Evolutionary conservation across 108 stramenopile species (phyloP).

Genomic region (Aurantiochytrium sp.): DNA sequence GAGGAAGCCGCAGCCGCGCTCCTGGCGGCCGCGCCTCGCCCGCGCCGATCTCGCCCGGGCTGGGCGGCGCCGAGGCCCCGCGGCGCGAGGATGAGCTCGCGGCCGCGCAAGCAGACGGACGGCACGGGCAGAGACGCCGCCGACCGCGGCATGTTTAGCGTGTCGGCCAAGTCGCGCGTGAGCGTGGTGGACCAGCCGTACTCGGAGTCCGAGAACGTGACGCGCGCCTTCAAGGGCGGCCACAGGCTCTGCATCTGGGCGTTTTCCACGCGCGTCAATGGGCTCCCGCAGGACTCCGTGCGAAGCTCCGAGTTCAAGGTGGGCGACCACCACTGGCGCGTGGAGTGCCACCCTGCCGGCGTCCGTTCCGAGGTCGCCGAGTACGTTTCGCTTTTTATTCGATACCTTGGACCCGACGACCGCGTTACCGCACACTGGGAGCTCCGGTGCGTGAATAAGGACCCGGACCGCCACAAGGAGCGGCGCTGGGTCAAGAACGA

Average conservation of each 20-base stretch:
- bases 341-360: background rate
- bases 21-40: too few relatives aligned
- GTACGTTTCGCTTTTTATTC: background rate
- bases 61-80: too few relatives aligned
- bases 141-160: background rate
- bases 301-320: background rate
- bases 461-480: background rate
- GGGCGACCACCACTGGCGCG: background rate
- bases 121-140: background rate
- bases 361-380: background rate
- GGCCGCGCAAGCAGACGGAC: too few relatives aligned
- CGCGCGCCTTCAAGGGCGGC: background rate
- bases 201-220: background rate
- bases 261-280: background rate
- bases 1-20: too few relatives aligned
- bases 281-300: background rate
- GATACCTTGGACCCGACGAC: background rate
- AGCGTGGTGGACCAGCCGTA: conserved; percentile 2
- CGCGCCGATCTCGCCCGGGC: too few relatives aligned
- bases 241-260: background rate
- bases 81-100: too few relatives aligned
- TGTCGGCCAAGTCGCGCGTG: background rate
- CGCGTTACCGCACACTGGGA: background rate
- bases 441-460: background rate
- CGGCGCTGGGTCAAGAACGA: background rate